Conservation (phyloP, 148 eudicot genomes). For the Hydrangea macrophylla region DNA sequence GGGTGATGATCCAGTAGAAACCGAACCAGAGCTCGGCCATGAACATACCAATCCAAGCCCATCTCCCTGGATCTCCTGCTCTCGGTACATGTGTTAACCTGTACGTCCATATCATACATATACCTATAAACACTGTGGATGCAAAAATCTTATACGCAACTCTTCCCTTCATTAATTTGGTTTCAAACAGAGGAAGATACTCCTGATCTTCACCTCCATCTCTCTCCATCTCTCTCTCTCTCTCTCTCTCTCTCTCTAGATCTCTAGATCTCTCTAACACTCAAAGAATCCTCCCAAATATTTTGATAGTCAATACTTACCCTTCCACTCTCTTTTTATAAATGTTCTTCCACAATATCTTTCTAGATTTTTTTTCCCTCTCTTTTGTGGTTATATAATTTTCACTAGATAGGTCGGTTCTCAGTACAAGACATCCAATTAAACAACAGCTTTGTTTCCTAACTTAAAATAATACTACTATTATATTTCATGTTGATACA, state of each 20-base stretch:
- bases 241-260: slow-evolving; percentile 4
- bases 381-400: no score
- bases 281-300: neutral
- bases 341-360: no score
- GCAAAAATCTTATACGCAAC: slow-evolving; percentile 16
- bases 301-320: neutral
- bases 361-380: no score
- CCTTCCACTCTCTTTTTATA: neutral
- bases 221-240: slow-evolving; percentile 10
- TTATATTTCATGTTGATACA: no score
- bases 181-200: slow-evolving; percentile 25
- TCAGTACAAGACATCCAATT: no score
- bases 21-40: slow-evolving; percentile 28
- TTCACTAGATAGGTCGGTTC: no score
- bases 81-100: slow-evolving; percentile 22
- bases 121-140: slow-evolving; percentile 15
- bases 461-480: no score
- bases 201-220: slow-evolving; percentile 7
- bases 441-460: no score
- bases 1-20: slow-evolving; percentile 34
- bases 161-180: slow-evolving; percentile 28
- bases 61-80: slow-evolving; percentile 11
- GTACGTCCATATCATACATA: slow-evolving; percentile 23
- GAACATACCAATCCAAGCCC: slow-evolving; percentile 26
- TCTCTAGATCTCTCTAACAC: neutral